These are phyloP conservation scores for Ustilaginoidea virens DNA, from an alignment of 2,329 filamentous ascomycete species.

Conservation along the genomic window DNA sequence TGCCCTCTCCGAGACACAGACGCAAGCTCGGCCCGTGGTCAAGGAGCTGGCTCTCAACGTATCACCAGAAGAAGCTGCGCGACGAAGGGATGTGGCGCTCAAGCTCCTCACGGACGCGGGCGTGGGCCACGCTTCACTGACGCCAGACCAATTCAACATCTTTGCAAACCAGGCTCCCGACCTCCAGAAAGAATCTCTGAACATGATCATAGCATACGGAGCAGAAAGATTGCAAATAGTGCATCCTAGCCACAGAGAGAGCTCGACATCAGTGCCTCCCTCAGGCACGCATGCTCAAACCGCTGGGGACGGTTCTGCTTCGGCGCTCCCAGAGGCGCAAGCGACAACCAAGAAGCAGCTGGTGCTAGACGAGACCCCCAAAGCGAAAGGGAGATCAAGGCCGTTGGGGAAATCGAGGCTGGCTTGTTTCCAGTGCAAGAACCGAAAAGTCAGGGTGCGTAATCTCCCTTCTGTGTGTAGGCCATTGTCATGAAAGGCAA, in stretches of 20 bases:
- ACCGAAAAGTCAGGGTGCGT: slow-evolving; percentile 22
- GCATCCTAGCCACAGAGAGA: slow-evolving; percentile 28
- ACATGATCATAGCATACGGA: slow-evolving; percentile 40
- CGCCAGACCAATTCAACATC: slow-evolving; percentile 40
- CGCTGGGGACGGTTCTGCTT: slow-evolving; percentile 8
- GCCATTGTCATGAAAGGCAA: neutral
- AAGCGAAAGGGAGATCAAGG: slow-evolving; percentile 8
- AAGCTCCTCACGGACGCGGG: slow-evolving; percentile 28
- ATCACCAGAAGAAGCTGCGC: slow-evolving; percentile 30
- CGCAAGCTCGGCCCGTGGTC: slow-evolving; percentile 4
- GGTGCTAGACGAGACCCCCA: slow-evolving; percentile 8
- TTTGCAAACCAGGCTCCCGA: slow-evolving; percentile 44
- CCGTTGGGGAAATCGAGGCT: slow-evolving; percentile 15
- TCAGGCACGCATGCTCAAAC: slow-evolving; percentile 11
- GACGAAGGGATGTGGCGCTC: slow-evolving; percentile 32
- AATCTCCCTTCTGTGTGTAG: neutral
- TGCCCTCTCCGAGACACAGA: no score
- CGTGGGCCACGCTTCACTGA: slow-evolving; percentile 36
- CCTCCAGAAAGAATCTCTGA: slow-evolving; percentile 37
- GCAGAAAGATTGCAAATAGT: slow-evolving; percentile 42
- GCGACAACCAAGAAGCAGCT: slow-evolving; percentile 17
- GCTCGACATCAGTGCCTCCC: slow-evolving; percentile 12
- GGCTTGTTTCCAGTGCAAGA: slow-evolving; percentile 20
- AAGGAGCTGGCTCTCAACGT: slow-evolving; percentile 17
- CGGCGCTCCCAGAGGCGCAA: no score